Base-by-base conservation (phyloP, 1,284 basidiomycete genomes). In the Erythrobasidium hasegawianum region DNA sequence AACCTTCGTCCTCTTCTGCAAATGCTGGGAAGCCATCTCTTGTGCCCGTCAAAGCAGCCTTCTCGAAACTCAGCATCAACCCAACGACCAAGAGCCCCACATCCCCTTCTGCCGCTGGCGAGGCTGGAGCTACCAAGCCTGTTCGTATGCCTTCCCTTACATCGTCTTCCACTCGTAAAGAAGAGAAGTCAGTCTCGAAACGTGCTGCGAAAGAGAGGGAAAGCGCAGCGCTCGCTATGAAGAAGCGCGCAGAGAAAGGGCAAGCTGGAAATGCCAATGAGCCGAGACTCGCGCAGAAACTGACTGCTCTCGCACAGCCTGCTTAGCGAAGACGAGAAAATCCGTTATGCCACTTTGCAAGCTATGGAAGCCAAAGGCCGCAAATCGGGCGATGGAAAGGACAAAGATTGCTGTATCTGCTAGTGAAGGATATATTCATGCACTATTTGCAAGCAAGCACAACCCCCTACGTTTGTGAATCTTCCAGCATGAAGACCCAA, bases 201-300 rank as follows among this genome's bases (percentile, higher is more conserved):
- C 40, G 72, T 11, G 71, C 68, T 4, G 13, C 59, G 39, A 64
- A 55, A 29, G 72, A 72, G 45, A 64, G 69, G 38, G 64, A 64
- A 50, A 67, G 65, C 18, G 57, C 60, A n/a, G 59, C 54, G 24
- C 57, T 70, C 41, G 70, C 70, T 13, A 49, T 73, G 27, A 67
- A 72, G 55, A 66, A 62, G 11, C 58, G 72, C 38, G 71, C 71
- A 8, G 64, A 68, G 67, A 71, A 70, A 47, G 72, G 72, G 66
- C 69, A 39, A 26, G 70, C 62, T 7, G 41, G 14, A n/a, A 11
- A 16, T 45, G 9, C 4, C 2, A 2, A 33, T 11, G 4, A 33
- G 1, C 52, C 33, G 0, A n/a, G n/a, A n/a, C n/a, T n/a, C n/a
- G n/a, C n/a, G n/a, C n/a, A n/a, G n/a, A n/a, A n/a, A n/a, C n/a